Percentiles rank a stretch among this genome's conserved stretches.
These are phyloP conservation scores for Tremella fuciformis DNA, from an alignment of 768 basidiomycete genomes.

Conservation along the genomic window DNA sequence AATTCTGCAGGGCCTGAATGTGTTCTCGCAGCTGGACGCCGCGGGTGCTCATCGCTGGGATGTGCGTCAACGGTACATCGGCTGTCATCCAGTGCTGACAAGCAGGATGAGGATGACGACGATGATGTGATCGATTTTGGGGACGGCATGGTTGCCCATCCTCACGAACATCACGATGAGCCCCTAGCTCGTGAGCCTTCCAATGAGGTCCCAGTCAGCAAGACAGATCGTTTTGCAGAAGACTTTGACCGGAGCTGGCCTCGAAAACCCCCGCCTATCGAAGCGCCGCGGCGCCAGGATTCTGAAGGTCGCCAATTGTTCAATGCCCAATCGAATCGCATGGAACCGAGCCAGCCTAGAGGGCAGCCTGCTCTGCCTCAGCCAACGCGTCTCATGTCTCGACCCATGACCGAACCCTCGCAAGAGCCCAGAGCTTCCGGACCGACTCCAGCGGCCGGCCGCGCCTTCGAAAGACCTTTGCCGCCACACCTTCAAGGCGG, in stretches of 20 bases:
- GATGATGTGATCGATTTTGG: constrained; percentile 96
- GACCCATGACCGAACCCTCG: constrained; percentile 3
- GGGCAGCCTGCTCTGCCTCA: constrained; percentile 5
- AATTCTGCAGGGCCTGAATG: constrained; percentile 77
- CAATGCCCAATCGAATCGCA: constrained; percentile 85
- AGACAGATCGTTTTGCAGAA: constrained; percentile 85
- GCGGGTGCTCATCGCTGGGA: constrained; percentile 92
- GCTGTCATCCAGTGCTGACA: constrained; percentile 13
- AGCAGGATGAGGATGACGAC: constrained; percentile 71
- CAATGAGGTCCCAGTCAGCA: constrained; percentile 61
- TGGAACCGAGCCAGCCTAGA: constrained; percentile 58
- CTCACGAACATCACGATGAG: constrained; percentile 37
- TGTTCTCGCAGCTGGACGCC: constrained; percentile 90
- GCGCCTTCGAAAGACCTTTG: constrained; percentile 25
- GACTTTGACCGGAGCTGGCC: constrained; percentile 98
- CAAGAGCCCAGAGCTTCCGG: not conserved
- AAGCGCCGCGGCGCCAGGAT: constrained; percentile 34
- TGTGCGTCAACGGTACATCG: constrained; percentile 57
- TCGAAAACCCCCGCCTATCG: constrained; percentile 56
- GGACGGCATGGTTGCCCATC: constrained; percentile 78
- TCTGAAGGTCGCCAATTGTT: constrained; percentile 72
- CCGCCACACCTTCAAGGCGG: constrained; percentile 40
- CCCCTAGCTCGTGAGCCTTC: constrained; percentile 10
- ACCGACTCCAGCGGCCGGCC: not conserved
- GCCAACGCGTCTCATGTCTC: constrained; percentile 14